A percentile compares a stretch with the other conserved stretches of the same genome.
phyloP scores from a whole-genome alignment of 768 basidiomycete genomes.

The Lentinula guzmanii region DNA sequence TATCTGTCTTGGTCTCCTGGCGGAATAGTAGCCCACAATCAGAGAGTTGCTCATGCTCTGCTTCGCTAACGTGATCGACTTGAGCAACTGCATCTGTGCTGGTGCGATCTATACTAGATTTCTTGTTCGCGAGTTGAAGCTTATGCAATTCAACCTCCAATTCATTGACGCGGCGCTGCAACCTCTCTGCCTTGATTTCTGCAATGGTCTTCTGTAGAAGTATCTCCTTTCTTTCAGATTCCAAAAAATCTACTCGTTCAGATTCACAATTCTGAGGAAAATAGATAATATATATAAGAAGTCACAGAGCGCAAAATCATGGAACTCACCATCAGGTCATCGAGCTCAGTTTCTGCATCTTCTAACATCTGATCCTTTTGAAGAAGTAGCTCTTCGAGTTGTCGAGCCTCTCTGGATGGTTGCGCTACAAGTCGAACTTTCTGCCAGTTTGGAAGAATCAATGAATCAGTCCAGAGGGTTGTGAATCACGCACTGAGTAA shows the following conservation, averaged over 20 bases:
- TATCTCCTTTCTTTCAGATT: not conserved
- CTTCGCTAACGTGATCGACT: not conserved
- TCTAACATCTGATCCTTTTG: not conserved
- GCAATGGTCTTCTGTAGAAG: not conserved
- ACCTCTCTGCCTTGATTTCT: not conserved
- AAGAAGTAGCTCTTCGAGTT: not conserved
- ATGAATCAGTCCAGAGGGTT: too few species aligned
- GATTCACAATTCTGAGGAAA: not conserved
- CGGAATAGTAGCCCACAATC: too few species aligned
- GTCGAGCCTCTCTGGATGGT: not conserved
- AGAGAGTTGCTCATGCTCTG: too few species aligned
- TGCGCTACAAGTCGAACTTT: not conserved
- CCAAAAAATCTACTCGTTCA: not conserved
- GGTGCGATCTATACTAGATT: not conserved
- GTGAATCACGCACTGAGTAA: too few species aligned
- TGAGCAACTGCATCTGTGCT: not conserved
- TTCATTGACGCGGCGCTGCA: not conserved
- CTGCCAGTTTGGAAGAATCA: not conserved
- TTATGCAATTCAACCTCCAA: not conserved
- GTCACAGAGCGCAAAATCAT: not conserved
- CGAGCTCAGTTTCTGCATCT: not conserved
- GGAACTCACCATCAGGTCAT: not conserved
- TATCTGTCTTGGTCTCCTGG: too few species aligned
- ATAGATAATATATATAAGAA: not conserved
- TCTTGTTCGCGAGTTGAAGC: not conserved